Evolutionary conservation across 805 yeast genomes (phyloP).

Genomic region (Saccharomycopsis fibuligera): DNA sequence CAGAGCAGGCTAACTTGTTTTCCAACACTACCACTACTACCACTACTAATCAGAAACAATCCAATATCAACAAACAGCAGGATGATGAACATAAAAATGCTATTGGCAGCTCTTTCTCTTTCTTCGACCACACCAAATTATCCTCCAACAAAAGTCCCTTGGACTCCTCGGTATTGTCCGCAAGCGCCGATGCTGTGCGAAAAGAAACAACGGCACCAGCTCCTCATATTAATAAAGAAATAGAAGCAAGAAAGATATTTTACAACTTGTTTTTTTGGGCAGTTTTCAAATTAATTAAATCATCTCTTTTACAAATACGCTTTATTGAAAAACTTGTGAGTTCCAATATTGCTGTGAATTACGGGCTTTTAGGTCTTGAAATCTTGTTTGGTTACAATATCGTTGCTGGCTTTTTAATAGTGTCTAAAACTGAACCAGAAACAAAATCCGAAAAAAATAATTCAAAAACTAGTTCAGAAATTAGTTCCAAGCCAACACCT

Average conservation of each 20-base stretch:
- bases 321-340: not conserved
- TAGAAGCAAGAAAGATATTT: conserved; percentile 10
- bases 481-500: not conserved
- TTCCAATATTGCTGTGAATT: not conserved
- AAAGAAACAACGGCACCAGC: not conserved
- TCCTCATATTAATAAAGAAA: conserved; percentile 3
- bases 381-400: conserved; percentile 4
- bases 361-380: not conserved
- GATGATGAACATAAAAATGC: not conserved
- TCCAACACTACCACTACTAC: too few relatives aligned
- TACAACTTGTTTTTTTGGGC: conserved; percentile 8
- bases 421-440: not conserved
- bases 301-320: not conserved
- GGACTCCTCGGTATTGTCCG: not conserved
- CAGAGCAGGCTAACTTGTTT: not conserved
- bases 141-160: not conserved
- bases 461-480: not conserved
- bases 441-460: too few relatives aligned
- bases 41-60: too few relatives aligned
- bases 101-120: not conserved
- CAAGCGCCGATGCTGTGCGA: not conserved
- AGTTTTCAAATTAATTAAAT: not conserved
- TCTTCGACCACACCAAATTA: not conserved
- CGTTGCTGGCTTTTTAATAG: not conserved
- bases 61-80: not conserved